Evolutionary conservation across 441 rosid species (phyloP).

Genomic region (Populus hybrid): DNA sequence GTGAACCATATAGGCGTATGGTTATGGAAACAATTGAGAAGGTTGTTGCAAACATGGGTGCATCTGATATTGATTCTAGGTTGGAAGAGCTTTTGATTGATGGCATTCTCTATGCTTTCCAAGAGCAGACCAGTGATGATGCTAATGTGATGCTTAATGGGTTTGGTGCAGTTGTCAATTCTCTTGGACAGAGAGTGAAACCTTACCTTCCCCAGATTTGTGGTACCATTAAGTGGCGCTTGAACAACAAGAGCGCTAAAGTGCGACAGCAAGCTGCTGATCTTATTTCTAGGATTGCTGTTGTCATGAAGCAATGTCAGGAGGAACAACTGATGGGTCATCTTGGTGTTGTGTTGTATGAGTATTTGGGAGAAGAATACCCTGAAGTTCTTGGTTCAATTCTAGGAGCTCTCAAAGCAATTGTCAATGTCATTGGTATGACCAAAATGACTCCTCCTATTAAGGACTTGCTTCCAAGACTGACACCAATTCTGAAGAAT

Average conservation of each 20-base stretch:
- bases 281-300: slow-evolving; percentile 92
- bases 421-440: slow-evolving; percentile 97
- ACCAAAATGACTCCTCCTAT: slow-evolving; percentile 99
- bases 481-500: slow-evolving; percentile 95
- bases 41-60: slow-evolving; percentile 85
- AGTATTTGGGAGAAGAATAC: slow-evolving; percentile 94
- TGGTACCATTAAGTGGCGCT: slow-evolving; percentile 99
- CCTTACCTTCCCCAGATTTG: slow-evolving; percentile 99
- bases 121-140: slow-evolving; percentile 96
- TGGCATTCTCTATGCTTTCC: slow-evolving; percentile 97
- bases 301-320: slow-evolving; percentile 96
- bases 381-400: slow-evolving; percentile 98
- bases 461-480: slow-evolving; percentile 94
- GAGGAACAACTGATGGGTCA: slow-evolving; percentile 99
- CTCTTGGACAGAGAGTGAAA: slow-evolving; percentile 93
- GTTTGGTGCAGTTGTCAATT: slow-evolving; percentile 94
- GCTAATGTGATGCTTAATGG: slow-evolving; percentile 99
- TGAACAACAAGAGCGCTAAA: slow-evolving; percentile 96
- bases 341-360: slow-evolving; percentile 94
- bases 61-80: slow-evolving; percentile 86
- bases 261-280: slow-evolving; percentile 98
- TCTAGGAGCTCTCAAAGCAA: slow-evolving; percentile 95
- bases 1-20: slow-evolving; percentile 88
- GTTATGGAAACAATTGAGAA: slow-evolving; percentile 98
- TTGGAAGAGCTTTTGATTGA: slow-evolving; percentile 94